Percentiles rank a stretch among this genome's conserved stretches.
Evolutionary conservation across 2,329 filamentous ascomycete genomes (phyloP).

Genomic region (Monosporascus sp.): DNA sequence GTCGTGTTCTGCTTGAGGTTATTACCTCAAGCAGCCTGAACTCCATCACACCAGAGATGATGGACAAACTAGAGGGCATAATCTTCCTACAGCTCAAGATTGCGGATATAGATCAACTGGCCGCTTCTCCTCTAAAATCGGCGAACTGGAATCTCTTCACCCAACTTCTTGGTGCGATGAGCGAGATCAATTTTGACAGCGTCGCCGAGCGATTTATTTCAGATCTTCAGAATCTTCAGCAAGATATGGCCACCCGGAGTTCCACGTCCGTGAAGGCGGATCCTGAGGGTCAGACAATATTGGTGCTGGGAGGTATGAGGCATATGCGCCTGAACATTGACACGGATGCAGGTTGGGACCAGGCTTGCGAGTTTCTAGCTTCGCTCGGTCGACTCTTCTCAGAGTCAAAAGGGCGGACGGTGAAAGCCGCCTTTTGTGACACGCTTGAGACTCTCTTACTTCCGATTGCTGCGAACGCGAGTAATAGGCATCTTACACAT

Average conservation of each 20-base stretch:
- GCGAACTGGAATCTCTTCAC: slow-evolving; percentile 96
- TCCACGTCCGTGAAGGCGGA: slow-evolving; percentile 56
- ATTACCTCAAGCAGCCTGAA: slow-evolving; percentile 82
- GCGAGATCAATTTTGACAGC: slow-evolving; percentile 80
- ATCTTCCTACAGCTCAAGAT: slow-evolving; percentile 94
- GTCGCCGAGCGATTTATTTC: slow-evolving; percentile 77
- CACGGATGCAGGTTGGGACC: slow-evolving; percentile 72
- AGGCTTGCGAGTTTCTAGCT: slow-evolving; percentile 84
- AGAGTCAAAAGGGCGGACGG: slow-evolving; percentile 76
- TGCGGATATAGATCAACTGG: slow-evolving; percentile 75
- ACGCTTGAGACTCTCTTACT: slow-evolving; percentile 82
- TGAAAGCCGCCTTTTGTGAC: slow-evolving; percentile 94
- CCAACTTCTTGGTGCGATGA: slow-evolving; percentile 92
- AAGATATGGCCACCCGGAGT: slow-evolving; percentile 68
- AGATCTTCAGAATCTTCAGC: slow-evolving; percentile 74
- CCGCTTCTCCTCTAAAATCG: slow-evolving; percentile 74
- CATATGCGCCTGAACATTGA: slow-evolving; percentile 73
- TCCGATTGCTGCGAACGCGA: slow-evolving; percentile 77
- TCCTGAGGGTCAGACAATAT: slow-evolving; percentile 74
- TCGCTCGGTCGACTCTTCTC: slow-evolving; percentile 77
- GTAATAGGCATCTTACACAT: slow-evolving; percentile 67
- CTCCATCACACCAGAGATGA: slow-evolving; percentile 84
- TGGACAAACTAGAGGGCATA: slow-evolving; percentile 87
- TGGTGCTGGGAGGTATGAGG: slow-evolving; percentile 88
- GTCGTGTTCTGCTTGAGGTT: slow-evolving; percentile 87